Evolutionary conservation across 2,329 filamentous ascomycete species (phyloP).

Genomic region (Phialemoniopsis sp.): DNA sequence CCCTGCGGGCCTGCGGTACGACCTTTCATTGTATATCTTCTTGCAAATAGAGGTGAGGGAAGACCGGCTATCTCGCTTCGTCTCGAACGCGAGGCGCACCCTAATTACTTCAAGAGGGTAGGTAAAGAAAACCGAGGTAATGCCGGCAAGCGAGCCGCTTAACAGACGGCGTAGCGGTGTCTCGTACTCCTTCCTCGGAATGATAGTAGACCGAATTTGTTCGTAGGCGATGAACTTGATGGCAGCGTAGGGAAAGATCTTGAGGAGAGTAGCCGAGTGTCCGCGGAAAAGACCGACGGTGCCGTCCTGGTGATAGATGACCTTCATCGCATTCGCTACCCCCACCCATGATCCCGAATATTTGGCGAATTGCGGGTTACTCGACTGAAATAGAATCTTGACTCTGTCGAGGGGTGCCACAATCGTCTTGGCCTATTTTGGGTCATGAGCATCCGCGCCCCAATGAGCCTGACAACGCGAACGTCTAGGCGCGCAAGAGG

Average conservation of each 20-base stretch:
- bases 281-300: constrained; percentile 78
- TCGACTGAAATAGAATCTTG: constrained; percentile 97
- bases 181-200: constrained; percentile 68
- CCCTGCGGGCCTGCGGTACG: constrained; percentile 30
- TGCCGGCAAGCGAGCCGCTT: constrained; percentile 72
- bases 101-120: constrained; percentile 92
- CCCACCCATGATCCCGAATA: constrained; percentile 89
- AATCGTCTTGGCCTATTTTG: constrained; percentile 78
- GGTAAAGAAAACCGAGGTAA: constrained; percentile 91
- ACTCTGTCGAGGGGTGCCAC: constrained; percentile 95
- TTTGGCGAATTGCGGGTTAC: constrained; percentile 89
- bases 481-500: not conserved
- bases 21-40: constrained; percentile 80
- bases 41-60: constrained; percentile 73
- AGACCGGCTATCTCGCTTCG: constrained; percentile 66
- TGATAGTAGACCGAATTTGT: constrained; percentile 79
- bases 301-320: constrained; percentile 77
- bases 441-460: too few species aligned
- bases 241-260: constrained; percentile 95
- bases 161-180: constrained; percentile 73
- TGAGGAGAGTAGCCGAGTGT: constrained; percentile 87
- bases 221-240: constrained; percentile 99
- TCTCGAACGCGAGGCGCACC: constrained; percentile 93
- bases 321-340: constrained; percentile 73
- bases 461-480: too few species aligned